These are phyloP conservation scores for Isatis lusitanica DNA, from an alignment of 441 rosid genomes.

Conservation along the genomic window DNA sequence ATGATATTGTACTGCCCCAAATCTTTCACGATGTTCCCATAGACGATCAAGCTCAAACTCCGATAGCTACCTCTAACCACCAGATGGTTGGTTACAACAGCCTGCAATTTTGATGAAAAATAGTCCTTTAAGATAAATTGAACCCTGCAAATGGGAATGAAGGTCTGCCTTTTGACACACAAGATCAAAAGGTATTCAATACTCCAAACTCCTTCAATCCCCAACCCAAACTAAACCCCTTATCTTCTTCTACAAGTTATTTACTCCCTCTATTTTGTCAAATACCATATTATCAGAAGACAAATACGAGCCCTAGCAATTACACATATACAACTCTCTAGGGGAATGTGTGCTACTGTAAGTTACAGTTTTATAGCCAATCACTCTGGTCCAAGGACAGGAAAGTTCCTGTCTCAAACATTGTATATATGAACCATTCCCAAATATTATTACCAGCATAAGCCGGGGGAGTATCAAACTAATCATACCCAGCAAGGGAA, in stretches of 20 bases:
- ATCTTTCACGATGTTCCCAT: conserved; percentile 96
- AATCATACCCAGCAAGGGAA: conserved; percentile 1
- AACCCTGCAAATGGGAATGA: background rate
- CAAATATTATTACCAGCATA: conserved; percentile 12
- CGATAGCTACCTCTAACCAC: conserved; percentile 97
- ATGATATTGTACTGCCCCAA: conserved; percentile 95
- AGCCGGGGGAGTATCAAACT: conserved; percentile 11
- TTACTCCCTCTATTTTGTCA: conserved; percentile 1
- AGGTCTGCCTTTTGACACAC: conserved; percentile 26
- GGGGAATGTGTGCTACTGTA: conserved; percentile 3
- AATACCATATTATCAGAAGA: conserved; percentile 14
- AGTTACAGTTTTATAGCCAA: background rate
- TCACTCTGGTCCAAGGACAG: conserved; percentile 8
- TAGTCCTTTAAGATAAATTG: conserved; percentile 5
- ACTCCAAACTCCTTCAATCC: background rate
- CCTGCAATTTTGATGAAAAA: conserved; percentile 53
- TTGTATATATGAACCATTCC: conserved; percentile 15
- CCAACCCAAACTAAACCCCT: conserved; percentile 14
- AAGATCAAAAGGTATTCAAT: background rate
- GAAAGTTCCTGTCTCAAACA: conserved; percentile 5
- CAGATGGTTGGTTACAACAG: conserved; percentile 94
- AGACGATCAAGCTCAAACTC: conserved; percentile 86
- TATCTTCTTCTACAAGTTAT: conserved; percentile 14
- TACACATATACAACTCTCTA: conserved; percentile 8
- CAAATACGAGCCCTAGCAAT: background rate